These are phyloP conservation scores for Colletotrichum brevisporum DNA, from an alignment of 2,329 filamentous ascomycete species.

Conservation along the genomic window DNA sequence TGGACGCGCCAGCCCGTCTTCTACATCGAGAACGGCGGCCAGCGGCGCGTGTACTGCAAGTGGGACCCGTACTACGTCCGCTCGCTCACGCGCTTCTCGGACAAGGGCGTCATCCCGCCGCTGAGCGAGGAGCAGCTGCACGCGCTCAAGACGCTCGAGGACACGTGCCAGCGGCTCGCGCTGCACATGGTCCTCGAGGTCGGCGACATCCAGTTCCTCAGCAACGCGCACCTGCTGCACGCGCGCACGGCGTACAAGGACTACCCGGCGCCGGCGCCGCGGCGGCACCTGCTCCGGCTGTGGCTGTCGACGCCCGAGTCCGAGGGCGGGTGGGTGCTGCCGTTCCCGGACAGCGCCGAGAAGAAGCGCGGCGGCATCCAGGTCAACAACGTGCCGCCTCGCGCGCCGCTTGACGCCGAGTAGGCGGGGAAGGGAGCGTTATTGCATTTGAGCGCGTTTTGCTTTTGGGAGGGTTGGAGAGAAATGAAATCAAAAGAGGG, in stretches of 20 bases:
- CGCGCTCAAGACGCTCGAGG: slow-evolving; percentile 79
- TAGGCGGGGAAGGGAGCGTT: slow-evolving; percentile 53
- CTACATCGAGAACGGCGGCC: slow-evolving; percentile 79
- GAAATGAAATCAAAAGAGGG: neutral
- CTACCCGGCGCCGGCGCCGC: slow-evolving; percentile 74
- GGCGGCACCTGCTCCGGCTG: slow-evolving; percentile 84
- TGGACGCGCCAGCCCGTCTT: slow-evolving; percentile 81
- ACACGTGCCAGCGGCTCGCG: slow-evolving; percentile 78
- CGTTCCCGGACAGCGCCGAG: slow-evolving; percentile 84
- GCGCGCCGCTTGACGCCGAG: slow-evolving; percentile 83
- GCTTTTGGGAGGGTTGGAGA: neutral
- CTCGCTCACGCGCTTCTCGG: slow-evolving; percentile 81
- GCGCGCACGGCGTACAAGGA: slow-evolving; percentile 83
- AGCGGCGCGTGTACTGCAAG: slow-evolving; percentile 82
- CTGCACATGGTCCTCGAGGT: slow-evolving; percentile 88
- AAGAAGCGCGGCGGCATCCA: slow-evolving; percentile 93
- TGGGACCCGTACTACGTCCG: slow-evolving; percentile 93
- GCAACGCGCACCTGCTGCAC: slow-evolving; percentile 85
- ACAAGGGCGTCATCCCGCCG: slow-evolving; percentile 79
- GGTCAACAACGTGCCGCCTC: slow-evolving; percentile 83
- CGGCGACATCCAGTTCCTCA: slow-evolving; percentile 86
- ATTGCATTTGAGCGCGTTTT: no score
- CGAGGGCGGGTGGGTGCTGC: slow-evolving; percentile 89
- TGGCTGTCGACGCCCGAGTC: slow-evolving; percentile 87
- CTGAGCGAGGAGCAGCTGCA: slow-evolving; percentile 78